Percentiles rank a stretch among this genome's conserved stretches.
These are phyloP conservation scores for Ceratocystis diversiconidia DNA, from an alignment of 2,329 filamentous ascomycete genomes.

Conservation along the genomic window DNA sequence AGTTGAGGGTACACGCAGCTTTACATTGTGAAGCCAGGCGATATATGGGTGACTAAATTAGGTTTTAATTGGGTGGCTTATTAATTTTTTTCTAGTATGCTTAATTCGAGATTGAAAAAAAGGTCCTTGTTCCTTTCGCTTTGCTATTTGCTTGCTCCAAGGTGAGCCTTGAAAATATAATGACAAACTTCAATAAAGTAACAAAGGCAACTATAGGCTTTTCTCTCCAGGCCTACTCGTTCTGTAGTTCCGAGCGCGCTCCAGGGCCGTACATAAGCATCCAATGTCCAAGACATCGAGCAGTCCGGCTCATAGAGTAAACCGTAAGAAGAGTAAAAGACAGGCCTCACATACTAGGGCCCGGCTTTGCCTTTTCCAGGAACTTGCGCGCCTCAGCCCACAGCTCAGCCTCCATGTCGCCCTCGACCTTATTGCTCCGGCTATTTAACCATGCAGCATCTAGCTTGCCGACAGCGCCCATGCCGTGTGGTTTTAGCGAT, in stretches of 20 bases:
- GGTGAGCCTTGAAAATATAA: not conserved
- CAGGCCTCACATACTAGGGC: not conserved
- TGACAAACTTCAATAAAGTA: not conserved
- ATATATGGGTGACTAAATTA: not conserved
- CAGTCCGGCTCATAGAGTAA: not conserved
- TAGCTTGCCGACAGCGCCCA: constrained; percentile 44
- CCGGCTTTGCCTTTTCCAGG: constrained; percentile 25
- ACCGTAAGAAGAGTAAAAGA: not conserved
- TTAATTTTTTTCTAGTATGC: constrained; percentile 6
- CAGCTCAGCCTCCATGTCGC: constrained; percentile 71
- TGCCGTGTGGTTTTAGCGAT: constrained; percentile 39
- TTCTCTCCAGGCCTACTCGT: not conserved
- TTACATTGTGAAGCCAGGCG: constrained; percentile 33
- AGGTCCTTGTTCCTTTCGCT: not conserved
- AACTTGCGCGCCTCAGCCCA: constrained; percentile 38
- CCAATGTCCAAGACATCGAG: too few species aligned
- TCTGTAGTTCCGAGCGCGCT: not conserved
- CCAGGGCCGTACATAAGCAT: not conserved
- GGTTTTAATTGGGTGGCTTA: not conserved
- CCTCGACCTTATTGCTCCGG: constrained; percentile 64
- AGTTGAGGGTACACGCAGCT: constrained; percentile 64
- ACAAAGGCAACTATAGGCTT: too few species aligned
- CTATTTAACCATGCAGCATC: constrained; percentile 88
- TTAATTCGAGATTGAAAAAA: not conserved
- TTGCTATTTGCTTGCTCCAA: not conserved